Percentiles rank a stretch among this genome's conserved stretches.
phyloP scores from a whole-genome alignment of 129 eudicot genomes.

The Daucus carota region DH1_v3.0 NC_030389.2:1930501-1931000 shows the following conservation, averaged over 20 bases:
- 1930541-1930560: constrained; percentile 79
- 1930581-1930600: constrained; percentile 80
- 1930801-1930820: constrained; percentile 51
- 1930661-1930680: neutral
- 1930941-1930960: neutral
- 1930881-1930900: neutral
- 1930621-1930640: constrained; percentile 75
- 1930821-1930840: constrained; percentile 76
- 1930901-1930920: neutral
- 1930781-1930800: constrained; percentile 66
- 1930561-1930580: constrained; percentile 89
- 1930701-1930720: neutral
- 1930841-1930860: constrained; percentile 70
- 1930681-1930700: neutral
- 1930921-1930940: neutral
- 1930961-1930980: neutral
- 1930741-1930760: constrained; percentile 62
- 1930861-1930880: neutral
- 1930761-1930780: constrained; percentile 40
- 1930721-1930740: neutral
- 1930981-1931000: neutral
- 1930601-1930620: constrained; percentile 59
- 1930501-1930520: constrained; percentile 92
- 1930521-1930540: constrained; percentile 86
- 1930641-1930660: neutral